Base-by-base conservation (phyloP, 2,329 filamentous ascomycete species). In the Exserohilum turcica region DNA sequence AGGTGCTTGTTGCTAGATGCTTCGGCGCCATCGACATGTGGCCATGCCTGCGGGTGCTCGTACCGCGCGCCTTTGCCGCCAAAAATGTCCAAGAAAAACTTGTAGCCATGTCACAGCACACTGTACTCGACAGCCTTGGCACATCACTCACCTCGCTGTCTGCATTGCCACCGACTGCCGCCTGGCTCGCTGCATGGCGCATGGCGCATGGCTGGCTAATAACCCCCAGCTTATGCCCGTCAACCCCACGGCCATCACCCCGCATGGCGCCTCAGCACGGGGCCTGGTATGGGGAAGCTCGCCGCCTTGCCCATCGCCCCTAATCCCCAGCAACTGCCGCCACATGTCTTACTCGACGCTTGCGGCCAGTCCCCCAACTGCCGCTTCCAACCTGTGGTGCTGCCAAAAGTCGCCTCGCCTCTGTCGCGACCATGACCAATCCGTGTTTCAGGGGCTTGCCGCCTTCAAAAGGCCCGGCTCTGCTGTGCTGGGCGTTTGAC, bases 221-320 rank as follows among this genome's bases (percentile, higher is more conserved):
- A 7, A 42, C 38, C 44, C 21, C 35, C 43, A 33, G 29, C 43
- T 39, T 39, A 36, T 21, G 3, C 19, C 35, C 6, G 36, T 21
- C 13, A 39, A 49, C 51, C 51, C 51, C 51, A 54, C 51, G 35
- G 37, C 5, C 28, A 43, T 37, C 28, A 33, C 51, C 51, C 51
- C 51, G 45, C 51, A 53, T 15, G n/a, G 38, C 32, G 27, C 31
- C 44, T 39, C 18, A n/a, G 18, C 42, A 38, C 21, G 24, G 38
- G 32, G 38, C 33, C 48, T 29, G 37, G 35, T 31, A 43, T 48
- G 45, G 39, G 33, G 39, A 49, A 49, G 33, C 24, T 29, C 43
- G 40, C 27, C 27, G 27, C 32, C 32, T 15, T 47, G 19, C 27
- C 15, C 8, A n/a, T n/a, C n/a, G n/a, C 16, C 28, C 27, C n/a